Conservation (phyloP, 2,329 filamentous ascomycete genomes). For the Diplocarpon rosae region DNA sequence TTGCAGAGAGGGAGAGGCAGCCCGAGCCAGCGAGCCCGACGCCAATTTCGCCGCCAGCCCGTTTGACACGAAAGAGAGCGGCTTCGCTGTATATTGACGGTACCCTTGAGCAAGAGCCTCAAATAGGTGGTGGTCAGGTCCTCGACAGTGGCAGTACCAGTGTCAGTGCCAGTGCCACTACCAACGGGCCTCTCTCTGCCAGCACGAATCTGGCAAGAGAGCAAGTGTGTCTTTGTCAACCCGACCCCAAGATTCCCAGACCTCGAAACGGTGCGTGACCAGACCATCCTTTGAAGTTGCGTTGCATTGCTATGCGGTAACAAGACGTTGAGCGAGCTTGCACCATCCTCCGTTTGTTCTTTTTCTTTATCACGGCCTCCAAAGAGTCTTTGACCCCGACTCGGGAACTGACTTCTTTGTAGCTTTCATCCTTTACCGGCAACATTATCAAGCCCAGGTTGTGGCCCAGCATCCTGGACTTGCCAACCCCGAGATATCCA, state of each 20-base stretch:
- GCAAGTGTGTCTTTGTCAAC: conserved; percentile 57
- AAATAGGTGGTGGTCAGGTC: conserved; percentile 20
- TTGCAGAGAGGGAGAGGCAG: conserved; percentile 21
- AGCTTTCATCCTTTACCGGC: conserved; percentile 97
- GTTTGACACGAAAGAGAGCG: conserved; percentile 26
- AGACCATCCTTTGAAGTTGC: conserved; percentile 14
- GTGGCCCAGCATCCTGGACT: conserved; percentile 76
- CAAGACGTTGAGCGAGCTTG: conserved; percentile 10
- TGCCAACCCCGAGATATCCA: conserved; percentile 27
- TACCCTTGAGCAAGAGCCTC: conserved; percentile 24
- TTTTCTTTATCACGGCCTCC: conserved; percentile 16
- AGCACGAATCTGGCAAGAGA: conserved; percentile 21
- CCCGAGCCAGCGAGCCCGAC: conserved; percentile 13
- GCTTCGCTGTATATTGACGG: conserved; percentile 24
- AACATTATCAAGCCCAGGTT: conserved; percentile 78
- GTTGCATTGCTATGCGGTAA: conserved; percentile 8
- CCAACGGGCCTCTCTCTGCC: conserved; percentile 15
- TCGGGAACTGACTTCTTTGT: conserved; percentile 28
- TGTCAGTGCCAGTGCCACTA: conserved; percentile 8
- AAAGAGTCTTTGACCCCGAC: conserved; percentile 19
- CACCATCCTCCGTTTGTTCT: neutral
- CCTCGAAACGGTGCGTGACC: conserved; percentile 55
- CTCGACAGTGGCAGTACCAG: conserved; percentile 13
- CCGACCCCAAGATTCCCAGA: conserved; percentile 59
- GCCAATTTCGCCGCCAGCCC: conserved; percentile 20